Conservation (phyloP, 73 alveolate species). For the Paramecium pentaurelia region DNA sequence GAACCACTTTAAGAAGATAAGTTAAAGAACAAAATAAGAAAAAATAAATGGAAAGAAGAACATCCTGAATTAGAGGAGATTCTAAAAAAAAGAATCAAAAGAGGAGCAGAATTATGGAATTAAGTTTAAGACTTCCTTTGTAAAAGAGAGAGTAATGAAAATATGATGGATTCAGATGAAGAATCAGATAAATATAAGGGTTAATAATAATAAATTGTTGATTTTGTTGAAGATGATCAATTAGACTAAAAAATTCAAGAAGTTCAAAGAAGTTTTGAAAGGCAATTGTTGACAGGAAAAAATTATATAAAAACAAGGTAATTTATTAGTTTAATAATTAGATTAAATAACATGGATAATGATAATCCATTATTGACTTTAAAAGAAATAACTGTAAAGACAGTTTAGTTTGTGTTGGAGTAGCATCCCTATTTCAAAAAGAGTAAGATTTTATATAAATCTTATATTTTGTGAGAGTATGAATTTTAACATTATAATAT, state of each 20-base stretch:
- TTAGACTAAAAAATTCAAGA: background rate
- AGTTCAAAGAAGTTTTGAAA: background rate
- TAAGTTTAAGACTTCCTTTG: background rate
- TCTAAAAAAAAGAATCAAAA: background rate
- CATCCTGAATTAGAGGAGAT: conserved; percentile 42
- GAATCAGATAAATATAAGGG: background rate
- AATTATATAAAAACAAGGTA: background rate
- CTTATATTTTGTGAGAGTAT: background rate
- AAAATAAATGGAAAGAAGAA: conserved; percentile 30
- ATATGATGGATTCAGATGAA: background rate
- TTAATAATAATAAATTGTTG: background rate
- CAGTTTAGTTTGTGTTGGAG: background rate
- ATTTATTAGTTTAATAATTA: background rate
- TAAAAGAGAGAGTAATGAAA: background rate
- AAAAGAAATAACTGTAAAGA: background rate
- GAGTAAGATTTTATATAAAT: background rate
- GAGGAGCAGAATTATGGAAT: conserved; percentile 40
- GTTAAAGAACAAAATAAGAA: background rate
- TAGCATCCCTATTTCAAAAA: conserved; percentile 16
- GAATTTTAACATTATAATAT: background rate
- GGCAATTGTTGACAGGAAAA: background rate
- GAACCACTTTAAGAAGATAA: background rate
- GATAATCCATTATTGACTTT: background rate
- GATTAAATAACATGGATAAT: conserved; percentile 7
- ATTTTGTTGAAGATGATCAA: background rate